Conservation (phyloP, 306 rosid species). For the Benincasa hispida region DNA sequence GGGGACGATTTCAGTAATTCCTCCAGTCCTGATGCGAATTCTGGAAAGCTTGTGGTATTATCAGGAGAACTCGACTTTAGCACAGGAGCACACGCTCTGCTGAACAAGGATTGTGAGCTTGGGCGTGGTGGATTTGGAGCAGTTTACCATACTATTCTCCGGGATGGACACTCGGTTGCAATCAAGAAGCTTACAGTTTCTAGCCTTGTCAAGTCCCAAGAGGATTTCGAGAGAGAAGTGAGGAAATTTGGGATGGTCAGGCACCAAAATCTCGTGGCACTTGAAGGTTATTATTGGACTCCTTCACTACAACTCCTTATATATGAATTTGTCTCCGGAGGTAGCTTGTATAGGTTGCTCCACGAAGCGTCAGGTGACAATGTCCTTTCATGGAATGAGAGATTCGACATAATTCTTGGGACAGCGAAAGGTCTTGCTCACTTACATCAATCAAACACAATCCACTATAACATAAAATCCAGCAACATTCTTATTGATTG, state of each 20-base stretch:
- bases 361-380: slow-evolving; percentile 69
- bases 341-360: slow-evolving; percentile 76
- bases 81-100: slow-evolving; percentile 88
- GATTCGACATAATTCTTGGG: slow-evolving; percentile 77
- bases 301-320: slow-evolving; percentile 88
- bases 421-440: slow-evolving; percentile 84
- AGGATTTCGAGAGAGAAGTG: slow-evolving; percentile 88
- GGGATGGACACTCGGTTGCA: slow-evolving; percentile 87
- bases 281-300: slow-evolving; percentile 98
- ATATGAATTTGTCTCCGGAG: slow-evolving; percentile 64
- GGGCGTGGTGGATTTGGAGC: slow-evolving; percentile 99
- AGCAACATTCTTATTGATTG: slow-evolving; percentile 73
- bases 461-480: slow-evolving; percentile 89
- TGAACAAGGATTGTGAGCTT: slow-evolving; percentile 92
- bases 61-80: slow-evolving; percentile 96
- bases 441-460: slow-evolving; percentile 64
- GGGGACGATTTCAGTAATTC: slow-evolving; percentile 86
- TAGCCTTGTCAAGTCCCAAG: slow-evolving; percentile 92
- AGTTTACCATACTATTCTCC: slow-evolving; percentile 70
- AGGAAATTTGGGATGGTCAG: slow-evolving; percentile 70
- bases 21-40: slow-evolving; percentile 76
- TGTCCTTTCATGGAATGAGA: slow-evolving; percentile 77
- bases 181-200: slow-evolving; percentile 96
- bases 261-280: slow-evolving; percentile 79
- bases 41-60: slow-evolving; percentile 96